phyloP scores from a whole-genome alignment of 192 early-diverging fungal genomes.

The Coemansia reversa region DNA sequence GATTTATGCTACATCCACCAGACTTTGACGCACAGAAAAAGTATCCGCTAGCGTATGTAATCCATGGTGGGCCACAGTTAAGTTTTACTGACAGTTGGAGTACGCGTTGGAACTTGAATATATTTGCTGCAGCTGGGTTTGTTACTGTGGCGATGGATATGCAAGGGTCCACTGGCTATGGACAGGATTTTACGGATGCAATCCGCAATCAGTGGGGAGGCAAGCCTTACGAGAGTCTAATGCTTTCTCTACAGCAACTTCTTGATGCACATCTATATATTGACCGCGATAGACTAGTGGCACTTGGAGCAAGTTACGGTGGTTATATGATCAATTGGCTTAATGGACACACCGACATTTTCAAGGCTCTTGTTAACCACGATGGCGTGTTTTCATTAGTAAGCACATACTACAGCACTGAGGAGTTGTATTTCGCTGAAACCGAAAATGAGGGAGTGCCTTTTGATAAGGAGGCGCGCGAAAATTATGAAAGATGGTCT shows the following conservation, averaged over 20 bases:
- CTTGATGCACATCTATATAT: constrained; percentile 53
- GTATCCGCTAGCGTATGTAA: constrained; percentile 78
- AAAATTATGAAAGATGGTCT: constrained; percentile 67
- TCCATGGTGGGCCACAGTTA: constrained; percentile 83
- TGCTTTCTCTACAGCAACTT: constrained; percentile 65
- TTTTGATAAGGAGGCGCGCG: constrained; percentile 55
- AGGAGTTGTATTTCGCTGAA: constrained; percentile 78
- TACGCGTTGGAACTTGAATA: constrained; percentile 75
- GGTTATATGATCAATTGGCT: constrained; percentile 90
- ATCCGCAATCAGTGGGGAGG: constrained; percentile 79
- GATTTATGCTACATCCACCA: constrained; percentile 46
- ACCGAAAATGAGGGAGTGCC: constrained; percentile 67
- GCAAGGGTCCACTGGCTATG: constrained; percentile 81
- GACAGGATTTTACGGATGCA: constrained; percentile 73
- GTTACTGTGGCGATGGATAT: constrained; percentile 72
- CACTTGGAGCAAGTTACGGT: constrained; percentile 69
- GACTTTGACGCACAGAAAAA: constrained; percentile 54
- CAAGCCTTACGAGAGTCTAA: constrained; percentile 70
- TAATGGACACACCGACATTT: constrained; percentile 75
- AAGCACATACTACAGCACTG: constrained; percentile 67
- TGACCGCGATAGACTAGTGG: constrained; percentile 61
- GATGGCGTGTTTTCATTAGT: constrained; percentile 76
- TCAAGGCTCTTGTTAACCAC: constrained; percentile 73
- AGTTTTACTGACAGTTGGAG: constrained; percentile 53
- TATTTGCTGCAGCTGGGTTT: constrained; percentile 72